These are phyloP conservation scores for Sporothrix luriei DNA, from an alignment of 2,329 filamentous ascomycete genomes.

Conservation along the genomic window DNA sequence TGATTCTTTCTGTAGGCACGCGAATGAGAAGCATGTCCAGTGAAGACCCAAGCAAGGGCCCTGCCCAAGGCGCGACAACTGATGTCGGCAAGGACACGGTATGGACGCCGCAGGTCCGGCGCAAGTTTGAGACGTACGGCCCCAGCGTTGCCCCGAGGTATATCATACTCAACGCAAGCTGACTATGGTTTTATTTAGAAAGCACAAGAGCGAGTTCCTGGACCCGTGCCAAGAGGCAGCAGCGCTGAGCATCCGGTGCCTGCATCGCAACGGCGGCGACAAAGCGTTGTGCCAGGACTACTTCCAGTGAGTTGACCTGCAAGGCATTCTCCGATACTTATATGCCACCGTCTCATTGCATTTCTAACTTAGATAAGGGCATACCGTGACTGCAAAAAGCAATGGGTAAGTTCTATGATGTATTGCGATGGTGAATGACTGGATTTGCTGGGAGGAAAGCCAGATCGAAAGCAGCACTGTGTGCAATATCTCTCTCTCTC, in stretches of 20 bases:
- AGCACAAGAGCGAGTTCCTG: constrained; percentile 84
- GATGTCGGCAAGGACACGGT: not conserved
- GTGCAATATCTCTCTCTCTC: too few species aligned
- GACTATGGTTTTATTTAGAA: constrained; percentile 56
- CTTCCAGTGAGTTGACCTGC: constrained; percentile 71
- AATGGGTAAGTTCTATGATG: constrained; percentile 68
- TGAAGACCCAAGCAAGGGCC: not conserved
- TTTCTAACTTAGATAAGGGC: constrained; percentile 57
- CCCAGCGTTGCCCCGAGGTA: too few species aligned
- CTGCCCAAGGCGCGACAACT: not conserved
- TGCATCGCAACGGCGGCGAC: constrained; percentile 86
- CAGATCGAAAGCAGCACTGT: not conserved
- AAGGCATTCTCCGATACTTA: too few species aligned
- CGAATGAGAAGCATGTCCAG: not conserved
- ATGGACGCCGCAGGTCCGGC: constrained; percentile 62
- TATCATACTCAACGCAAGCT: not conserved
- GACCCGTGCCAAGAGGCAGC: constrained; percentile 96
- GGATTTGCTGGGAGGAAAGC: not conserved
- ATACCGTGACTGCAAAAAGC: constrained; percentile 92
- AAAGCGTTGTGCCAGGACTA: constrained; percentile 90
- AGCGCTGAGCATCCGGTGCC: constrained; percentile 78
- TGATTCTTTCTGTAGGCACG: not conserved
- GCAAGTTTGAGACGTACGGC: constrained; percentile 65
- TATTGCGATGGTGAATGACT: not conserved
- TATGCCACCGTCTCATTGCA: not conserved